Conservation (phyloP, 2,329 filamentous ascomycete species). For the Aspergillus piperis region DNA sequence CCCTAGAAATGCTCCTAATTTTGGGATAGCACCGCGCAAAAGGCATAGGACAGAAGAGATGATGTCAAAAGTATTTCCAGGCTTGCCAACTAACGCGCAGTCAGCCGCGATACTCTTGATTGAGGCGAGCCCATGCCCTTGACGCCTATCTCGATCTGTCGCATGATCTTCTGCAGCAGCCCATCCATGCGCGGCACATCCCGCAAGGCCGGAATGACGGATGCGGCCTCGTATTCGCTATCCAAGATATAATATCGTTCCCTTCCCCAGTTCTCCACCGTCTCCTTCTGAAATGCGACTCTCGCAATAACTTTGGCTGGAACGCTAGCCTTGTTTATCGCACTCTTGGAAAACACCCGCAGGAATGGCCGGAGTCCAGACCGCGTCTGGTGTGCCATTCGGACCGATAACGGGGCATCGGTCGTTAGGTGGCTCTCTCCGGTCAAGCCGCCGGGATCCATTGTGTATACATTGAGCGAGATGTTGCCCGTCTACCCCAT, state of each 20-base stretch:
- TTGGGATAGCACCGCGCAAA: constrained; percentile 4
- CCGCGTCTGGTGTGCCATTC: constrained; percentile 35
- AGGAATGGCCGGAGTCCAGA: constrained; percentile 36
- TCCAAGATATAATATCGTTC: constrained; percentile 40
- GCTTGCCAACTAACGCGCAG: constrained; percentile 12
- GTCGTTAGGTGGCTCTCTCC: constrained; percentile 29
- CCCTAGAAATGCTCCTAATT: constrained; percentile 9
- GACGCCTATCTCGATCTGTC: constrained; percentile 30
- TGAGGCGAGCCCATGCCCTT: constrained; percentile 32
- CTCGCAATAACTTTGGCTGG: constrained; percentile 38
- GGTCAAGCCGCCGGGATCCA: constrained; percentile 36
- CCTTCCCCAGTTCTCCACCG: constrained; percentile 31
- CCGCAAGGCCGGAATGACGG: constrained; percentile 34
- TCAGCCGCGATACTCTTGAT: constrained; percentile 28
- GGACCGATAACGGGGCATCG: constrained; percentile 30
- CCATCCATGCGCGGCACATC: constrained; percentile 31
- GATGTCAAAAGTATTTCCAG: constrained; percentile 1
- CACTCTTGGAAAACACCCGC: constrained; percentile 37
- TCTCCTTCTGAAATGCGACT: constrained; percentile 36
- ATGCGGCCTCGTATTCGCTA: constrained; percentile 39
- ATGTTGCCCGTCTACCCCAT: constrained; percentile 34
- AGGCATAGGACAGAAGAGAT: constrained; percentile 6
- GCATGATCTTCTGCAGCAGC: constrained; percentile 33
- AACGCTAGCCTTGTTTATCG: constrained; percentile 38
- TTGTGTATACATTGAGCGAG: constrained; percentile 38